Conservation (phyloP, 306 rosid species). For the Abrus pulchellus region DNA sequence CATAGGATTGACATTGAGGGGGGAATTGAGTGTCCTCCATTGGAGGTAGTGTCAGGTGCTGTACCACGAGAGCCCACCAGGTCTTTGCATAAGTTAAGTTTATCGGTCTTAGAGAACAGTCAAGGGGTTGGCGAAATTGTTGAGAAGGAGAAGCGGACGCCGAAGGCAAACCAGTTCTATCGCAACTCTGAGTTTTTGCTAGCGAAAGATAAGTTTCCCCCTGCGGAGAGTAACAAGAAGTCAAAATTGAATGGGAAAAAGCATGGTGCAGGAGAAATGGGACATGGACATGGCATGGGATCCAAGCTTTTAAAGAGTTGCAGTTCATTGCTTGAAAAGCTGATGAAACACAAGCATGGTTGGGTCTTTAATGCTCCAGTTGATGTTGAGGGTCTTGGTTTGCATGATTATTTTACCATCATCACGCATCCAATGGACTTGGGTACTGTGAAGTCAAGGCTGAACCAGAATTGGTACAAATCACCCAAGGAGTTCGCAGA, state of each 20-base stretch:
- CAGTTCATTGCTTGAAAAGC: slow-evolving; percentile 85
- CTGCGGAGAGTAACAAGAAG: slow-evolving; percentile 87
- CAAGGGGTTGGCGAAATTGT: slow-evolving; percentile 70
- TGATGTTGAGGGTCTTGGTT: slow-evolving; percentile 80
- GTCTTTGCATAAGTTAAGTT: slow-evolving; percentile 75
- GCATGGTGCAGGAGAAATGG: slow-evolving; percentile 68
- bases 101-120: slow-evolving; percentile 75
- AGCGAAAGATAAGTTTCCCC: slow-evolving; percentile 93
- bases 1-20: slow-evolving; percentile 54
- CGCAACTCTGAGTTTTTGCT: slow-evolving; percentile 88
- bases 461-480: slow-evolving; percentile 93
- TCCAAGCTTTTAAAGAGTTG: slow-evolving; percentile 88
- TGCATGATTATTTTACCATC: slow-evolving; percentile 84
- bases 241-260: slow-evolving; percentile 78
- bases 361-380: slow-evolving; percentile 97
- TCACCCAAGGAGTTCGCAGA: slow-evolving; percentile 96
- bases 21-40: slow-evolving; percentile 64
- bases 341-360: slow-evolving; percentile 92
- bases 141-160: slow-evolving; percentile 97
- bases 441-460: slow-evolving; percentile 83
- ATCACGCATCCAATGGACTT: slow-evolving; percentile 92
- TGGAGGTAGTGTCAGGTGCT: slow-evolving; percentile 73
- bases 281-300: slow-evolving; percentile 67
- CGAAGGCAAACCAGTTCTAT: slow-evolving; percentile 95
- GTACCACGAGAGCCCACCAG: slow-evolving; percentile 62